phyloP scores from a whole-genome alignment of 2,329 filamentous ascomycete species.

The Huntiella savannae region DNA sequence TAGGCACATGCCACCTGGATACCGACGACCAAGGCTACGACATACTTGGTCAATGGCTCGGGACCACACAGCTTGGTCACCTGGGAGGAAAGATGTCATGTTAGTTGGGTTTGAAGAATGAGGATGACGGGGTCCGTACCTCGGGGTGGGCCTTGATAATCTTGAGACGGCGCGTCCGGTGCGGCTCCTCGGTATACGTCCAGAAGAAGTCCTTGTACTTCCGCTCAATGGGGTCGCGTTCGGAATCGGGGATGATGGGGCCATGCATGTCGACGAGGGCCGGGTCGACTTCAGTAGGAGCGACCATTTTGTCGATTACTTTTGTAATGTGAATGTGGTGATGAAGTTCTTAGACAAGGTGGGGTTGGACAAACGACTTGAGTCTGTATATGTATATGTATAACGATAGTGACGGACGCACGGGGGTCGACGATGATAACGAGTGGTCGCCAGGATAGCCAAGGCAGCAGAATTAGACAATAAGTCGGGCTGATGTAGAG shows the following conservation, averaged over 20 bases:
- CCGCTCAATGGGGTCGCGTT: slow-evolving; percentile 11
- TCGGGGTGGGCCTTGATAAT: slow-evolving; percentile 98
- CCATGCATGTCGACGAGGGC: slow-evolving; percentile 1
- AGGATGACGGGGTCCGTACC: slow-evolving; percentile 27
- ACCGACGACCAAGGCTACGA: slow-evolving; percentile 65
- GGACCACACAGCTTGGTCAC: slow-evolving; percentile 94
- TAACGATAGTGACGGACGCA: background rate
- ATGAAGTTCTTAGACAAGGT: background rate
- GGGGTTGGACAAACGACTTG: background rate
- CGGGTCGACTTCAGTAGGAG: slow-evolving; percentile 4
- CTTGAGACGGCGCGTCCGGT: slow-evolving; percentile 70
- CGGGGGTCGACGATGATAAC: no score
- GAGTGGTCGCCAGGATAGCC: no score
- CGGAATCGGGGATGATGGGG: slow-evolving; percentile 5
- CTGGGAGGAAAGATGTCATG: slow-evolving; percentile 23
- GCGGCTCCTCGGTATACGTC: slow-evolving; percentile 97
- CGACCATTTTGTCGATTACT: background rate
- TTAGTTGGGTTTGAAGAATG: background rate
- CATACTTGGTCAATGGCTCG: slow-evolving; percentile 87
- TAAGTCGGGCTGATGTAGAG: no score
- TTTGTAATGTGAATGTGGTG: background rate
- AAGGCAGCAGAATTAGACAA: no score
- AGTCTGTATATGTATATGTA: background rate
- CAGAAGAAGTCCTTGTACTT: slow-evolving; percentile 57
- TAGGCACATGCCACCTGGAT: slow-evolving; percentile 66